Evolutionary conservation across 2,329 filamentous ascomycete genomes (phyloP).

Genomic region (Hypoxylon sp.): DNA sequence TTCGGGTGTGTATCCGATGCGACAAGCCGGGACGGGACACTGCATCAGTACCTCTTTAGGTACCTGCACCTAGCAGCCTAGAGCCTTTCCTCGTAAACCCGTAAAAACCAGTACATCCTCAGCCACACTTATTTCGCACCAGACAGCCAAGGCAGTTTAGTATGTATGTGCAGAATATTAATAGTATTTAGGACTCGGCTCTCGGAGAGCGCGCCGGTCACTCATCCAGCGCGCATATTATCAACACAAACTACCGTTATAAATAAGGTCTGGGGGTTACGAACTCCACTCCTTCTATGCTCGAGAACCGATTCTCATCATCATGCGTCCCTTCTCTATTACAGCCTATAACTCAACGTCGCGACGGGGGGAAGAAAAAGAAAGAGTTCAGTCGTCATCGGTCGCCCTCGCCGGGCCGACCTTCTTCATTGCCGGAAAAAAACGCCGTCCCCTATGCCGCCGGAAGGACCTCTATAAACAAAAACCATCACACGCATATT

Average conservation of each 20-base stretch:
- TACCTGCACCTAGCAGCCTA: not conserved
- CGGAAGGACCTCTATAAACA: slow-evolving; percentile 33
- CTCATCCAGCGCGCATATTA: slow-evolving; percentile 24
- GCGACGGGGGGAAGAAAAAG: not conserved
- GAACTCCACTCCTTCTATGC: slow-evolving; percentile 11
- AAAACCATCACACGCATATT: slow-evolving; percentile 8
- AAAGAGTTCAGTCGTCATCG: slow-evolving; percentile 26
- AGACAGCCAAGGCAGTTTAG: not conserved
- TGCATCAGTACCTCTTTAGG: slow-evolving; percentile 4
- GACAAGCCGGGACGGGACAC: slow-evolving; percentile 5
- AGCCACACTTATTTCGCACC: not conserved
- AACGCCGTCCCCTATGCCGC: slow-evolving; percentile 34
- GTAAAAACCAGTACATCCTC: not conserved
- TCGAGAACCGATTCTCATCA: slow-evolving; percentile 32
- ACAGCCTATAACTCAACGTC: slow-evolving; percentile 28
- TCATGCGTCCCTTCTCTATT: slow-evolving; percentile 39
- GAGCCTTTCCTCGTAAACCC: not conserved
- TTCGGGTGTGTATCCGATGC: slow-evolving; percentile 4
- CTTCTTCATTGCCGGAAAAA: slow-evolving; percentile 27
- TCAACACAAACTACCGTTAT: slow-evolving; percentile 19
- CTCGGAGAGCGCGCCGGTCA: slow-evolving; percentile 24
- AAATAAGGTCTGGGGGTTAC: slow-evolving; percentile 3
- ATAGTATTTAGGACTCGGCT: slow-evolving; percentile 24
- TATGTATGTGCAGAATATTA: slow-evolving; percentile 19
- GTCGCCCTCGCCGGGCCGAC: slow-evolving; percentile 26